Percentiles rank a stretch among this genome's conserved stretches.
Evolutionary conservation across 1,284 basidiomycete genomes (phyloP).

Genomic region (Moesziomyces parantarcticus): DNA sequence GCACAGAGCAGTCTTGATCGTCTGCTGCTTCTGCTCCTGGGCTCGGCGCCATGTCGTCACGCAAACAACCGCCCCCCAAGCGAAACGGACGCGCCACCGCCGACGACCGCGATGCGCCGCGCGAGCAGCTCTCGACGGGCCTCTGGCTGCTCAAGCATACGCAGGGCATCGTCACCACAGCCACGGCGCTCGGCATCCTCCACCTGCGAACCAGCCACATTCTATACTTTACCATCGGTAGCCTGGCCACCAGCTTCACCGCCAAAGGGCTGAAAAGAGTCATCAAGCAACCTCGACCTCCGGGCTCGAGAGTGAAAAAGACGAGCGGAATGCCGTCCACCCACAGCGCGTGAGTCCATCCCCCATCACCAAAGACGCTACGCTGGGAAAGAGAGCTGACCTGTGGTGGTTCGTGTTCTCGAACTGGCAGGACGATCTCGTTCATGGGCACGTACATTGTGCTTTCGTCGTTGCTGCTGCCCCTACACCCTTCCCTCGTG

Average conservation of each 20-base stretch:
- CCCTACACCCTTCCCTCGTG: constrained; percentile 34
- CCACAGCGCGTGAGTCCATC: constrained; percentile 39
- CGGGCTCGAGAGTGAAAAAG: constrained; percentile 47
- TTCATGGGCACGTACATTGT: constrained; percentile 54
- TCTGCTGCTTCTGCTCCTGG: too few relatives aligned
- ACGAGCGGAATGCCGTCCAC: constrained; percentile 56
- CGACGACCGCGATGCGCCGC: neutral
- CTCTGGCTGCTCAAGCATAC: constrained; percentile 52
- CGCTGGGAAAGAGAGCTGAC: neutral
- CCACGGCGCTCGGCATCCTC: constrained; percentile 47
- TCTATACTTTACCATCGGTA: constrained; percentile 39
- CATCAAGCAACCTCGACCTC: constrained; percentile 55
- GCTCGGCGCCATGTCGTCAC: constrained; percentile 9
- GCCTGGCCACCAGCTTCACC: constrained; percentile 46
- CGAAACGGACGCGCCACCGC: neutral
- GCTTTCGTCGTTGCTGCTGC: constrained; percentile 33
- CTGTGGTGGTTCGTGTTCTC: neutral
- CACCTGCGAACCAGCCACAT: constrained; percentile 44
- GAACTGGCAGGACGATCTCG: constrained; percentile 32
- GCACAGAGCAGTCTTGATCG: too few relatives aligned
- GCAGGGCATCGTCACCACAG: constrained; percentile 49
- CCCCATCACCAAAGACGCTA: too few relatives aligned
- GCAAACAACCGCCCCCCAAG: neutral
- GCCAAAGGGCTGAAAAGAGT: constrained; percentile 50
- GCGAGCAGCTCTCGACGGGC: constrained; percentile 29